phyloP scores from a whole-genome alignment of 2,329 filamentous ascomycete genomes.

The Cercospora sp. region DNA sequence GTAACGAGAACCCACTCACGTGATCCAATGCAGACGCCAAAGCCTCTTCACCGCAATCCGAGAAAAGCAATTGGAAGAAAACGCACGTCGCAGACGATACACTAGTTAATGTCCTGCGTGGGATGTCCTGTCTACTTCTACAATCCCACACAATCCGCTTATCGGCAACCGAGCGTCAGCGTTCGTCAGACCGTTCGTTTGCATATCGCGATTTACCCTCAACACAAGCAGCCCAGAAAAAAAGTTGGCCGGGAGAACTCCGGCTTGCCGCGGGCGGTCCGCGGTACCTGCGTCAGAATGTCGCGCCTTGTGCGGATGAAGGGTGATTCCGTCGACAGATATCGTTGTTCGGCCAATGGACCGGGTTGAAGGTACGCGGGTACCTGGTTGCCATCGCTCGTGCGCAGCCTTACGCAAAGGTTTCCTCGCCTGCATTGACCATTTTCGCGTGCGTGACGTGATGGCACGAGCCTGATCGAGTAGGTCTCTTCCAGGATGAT shows the following conservation, averaged over 20 bases:
- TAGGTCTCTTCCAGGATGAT: background rate
- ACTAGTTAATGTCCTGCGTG: slow-evolving; percentile 15
- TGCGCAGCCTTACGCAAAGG: background rate
- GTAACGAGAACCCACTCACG: background rate
- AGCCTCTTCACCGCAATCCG: background rate
- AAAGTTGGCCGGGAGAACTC: background rate
- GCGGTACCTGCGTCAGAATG: slow-evolving; percentile 13
- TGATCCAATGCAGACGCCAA: background rate
- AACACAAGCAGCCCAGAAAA: background rate
- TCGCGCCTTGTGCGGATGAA: background rate
- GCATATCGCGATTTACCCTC: background rate
- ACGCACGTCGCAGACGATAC: background rate
- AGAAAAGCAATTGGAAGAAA: slow-evolving; percentile 11
- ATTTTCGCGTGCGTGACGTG: background rate
- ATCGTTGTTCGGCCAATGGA: background rate
- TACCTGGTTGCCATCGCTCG: background rate
- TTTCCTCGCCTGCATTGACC: background rate
- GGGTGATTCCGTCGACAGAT: background rate
- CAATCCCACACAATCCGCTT: background rate
- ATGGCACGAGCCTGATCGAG: background rate
- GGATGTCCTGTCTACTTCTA: slow-evolving; percentile 7
- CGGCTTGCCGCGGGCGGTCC: slow-evolving; percentile 4
- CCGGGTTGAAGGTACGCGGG: slow-evolving; percentile 5
- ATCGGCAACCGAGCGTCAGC: slow-evolving; percentile 5
- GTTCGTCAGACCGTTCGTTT: slow-evolving; percentile 1